These are phyloP conservation scores for Astrocystis sublimbata DNA, from an alignment of 495 filamentous ascomycete genomes.

Conservation along the genomic window DNA sequence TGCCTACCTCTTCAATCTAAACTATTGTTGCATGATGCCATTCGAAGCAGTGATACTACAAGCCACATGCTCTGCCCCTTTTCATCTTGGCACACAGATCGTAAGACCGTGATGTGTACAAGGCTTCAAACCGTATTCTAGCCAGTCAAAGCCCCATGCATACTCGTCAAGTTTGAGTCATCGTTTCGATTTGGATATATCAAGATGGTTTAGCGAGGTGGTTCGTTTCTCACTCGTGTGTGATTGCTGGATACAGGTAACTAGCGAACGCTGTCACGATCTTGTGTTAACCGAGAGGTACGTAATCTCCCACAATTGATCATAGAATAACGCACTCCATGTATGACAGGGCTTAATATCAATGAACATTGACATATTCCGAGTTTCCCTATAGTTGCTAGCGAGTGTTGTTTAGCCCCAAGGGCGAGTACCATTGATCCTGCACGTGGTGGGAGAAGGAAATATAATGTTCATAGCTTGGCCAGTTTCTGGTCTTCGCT, in stretches of 20 bases:
- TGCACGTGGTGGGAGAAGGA: no score
- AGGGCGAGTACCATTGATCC: no score
- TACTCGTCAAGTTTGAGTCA: no score
- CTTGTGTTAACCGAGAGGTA: not conserved
- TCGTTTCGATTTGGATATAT: no score
- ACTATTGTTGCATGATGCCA: not conserved
- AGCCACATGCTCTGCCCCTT: not conserved
- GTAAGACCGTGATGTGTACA: not conserved
- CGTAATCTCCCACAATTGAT: not conserved
- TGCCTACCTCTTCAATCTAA: not conserved
- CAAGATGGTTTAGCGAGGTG: no score
- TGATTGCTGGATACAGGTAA: not conserved
- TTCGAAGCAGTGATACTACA: not conserved
- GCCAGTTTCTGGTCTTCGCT: no score
- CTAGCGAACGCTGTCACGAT: not conserved
- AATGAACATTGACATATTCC: no score
- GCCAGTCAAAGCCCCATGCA: no score
- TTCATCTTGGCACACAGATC: not conserved
- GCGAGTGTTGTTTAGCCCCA: no score
- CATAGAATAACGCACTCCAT: not conserved
- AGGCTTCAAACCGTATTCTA: no score
- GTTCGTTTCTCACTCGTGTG: not conserved
- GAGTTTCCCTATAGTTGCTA: no score
- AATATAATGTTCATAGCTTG: no score
- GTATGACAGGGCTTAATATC: not conserved